A percentile compares a stretch with the other conserved stretches of the same genome.
These are phyloP conservation scores for Fereydounia khargensis DNA, from an alignment of 1,284 basidiomycete species.

Conservation along the genomic window DNA sequence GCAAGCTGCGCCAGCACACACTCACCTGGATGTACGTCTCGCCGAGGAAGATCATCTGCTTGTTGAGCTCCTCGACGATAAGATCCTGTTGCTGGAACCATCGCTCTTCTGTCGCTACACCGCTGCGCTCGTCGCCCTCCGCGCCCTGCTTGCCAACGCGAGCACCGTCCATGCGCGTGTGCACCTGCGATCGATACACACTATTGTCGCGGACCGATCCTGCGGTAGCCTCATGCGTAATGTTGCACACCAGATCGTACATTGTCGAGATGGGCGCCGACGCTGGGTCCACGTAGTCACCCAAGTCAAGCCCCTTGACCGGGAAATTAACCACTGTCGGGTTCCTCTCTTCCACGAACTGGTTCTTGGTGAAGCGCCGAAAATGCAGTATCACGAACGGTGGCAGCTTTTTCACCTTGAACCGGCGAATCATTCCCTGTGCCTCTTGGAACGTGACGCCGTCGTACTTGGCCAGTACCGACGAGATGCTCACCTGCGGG, in stretches of 20 bases:
- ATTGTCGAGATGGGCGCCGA: constrained; percentile 63
- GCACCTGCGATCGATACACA: constrained; percentile 88
- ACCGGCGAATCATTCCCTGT: constrained; percentile 63
- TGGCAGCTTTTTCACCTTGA: constrained; percentile 82
- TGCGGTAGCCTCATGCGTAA: constrained; percentile 89
- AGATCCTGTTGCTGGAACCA: constrained; percentile 98
- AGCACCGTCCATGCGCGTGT: constrained; percentile 58
- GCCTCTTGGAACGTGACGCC: constrained; percentile 61
- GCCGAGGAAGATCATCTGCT: constrained; percentile 96
- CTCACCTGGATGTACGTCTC: constrained; percentile 88
- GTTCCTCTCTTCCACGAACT: constrained; percentile 97
- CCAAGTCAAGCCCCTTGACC: constrained; percentile 82
- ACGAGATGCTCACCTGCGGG: constrained; percentile 88
- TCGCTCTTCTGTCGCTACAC: constrained; percentile 68
- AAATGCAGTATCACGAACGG: constrained; percentile 91
- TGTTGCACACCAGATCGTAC: constrained; percentile 94
- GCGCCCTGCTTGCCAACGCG: not conserved
- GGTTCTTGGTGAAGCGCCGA: constrained; percentile 97
- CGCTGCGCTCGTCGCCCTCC: not conserved
- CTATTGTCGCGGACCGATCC: constrained; percentile 85
- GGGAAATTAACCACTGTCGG: constrained; percentile 98
- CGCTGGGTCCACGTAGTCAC: constrained; percentile 55
- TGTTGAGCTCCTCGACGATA: constrained; percentile 88
- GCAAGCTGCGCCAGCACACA: too few species aligned
- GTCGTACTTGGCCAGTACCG: constrained; percentile 93